These are phyloP conservation scores for Clitopilus passeckerianus DNA, from an alignment of 768 basidiomycete species.

Conservation along the genomic window DNA sequence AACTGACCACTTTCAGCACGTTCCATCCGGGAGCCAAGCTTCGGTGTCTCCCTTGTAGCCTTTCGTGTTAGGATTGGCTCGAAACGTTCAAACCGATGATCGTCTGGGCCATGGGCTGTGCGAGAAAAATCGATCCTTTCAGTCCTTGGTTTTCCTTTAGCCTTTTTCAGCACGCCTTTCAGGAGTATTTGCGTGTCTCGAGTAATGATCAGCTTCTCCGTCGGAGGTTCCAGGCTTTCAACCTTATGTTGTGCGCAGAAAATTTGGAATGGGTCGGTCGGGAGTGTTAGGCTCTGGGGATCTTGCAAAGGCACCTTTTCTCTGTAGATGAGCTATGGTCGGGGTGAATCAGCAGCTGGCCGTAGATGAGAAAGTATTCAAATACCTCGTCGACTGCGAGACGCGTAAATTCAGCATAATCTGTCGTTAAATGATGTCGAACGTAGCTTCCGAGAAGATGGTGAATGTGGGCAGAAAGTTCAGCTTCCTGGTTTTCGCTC, in stretches of 20 bases:
- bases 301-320: conserved; percentile 42
- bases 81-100: conserved; percentile 26
- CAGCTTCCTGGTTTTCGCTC: conserved; percentile 14
- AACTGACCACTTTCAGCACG: conserved; percentile 13
- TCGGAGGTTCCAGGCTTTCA: conserved; percentile 28
- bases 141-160: conserved; percentile 23
- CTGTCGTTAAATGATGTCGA: conserved; percentile 44
- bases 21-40: conserved; percentile 22
- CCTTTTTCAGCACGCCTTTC: conserved; percentile 19
- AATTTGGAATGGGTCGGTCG: conserved; percentile 49
- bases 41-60: conserved; percentile 43
- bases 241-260: conserved; percentile 31
- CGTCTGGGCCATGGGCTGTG: conserved; percentile 9
- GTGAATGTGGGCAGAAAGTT: conserved; percentile 42
- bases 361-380: neutral
- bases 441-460: conserved; percentile 51
- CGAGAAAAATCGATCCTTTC: conserved; percentile 32
- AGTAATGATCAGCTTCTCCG: conserved; percentile 39
- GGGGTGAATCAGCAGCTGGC: neutral
- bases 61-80: conserved; percentile 41
- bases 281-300: conserved; percentile 43
- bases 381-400: conserved; percentile 34
- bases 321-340: conserved; percentile 34
- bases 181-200: conserved; percentile 28
- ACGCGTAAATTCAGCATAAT: conserved; percentile 53